These are phyloP conservation scores for Rhododendron williamsianum DNA, from an alignment of 148 eudicot genomes.

Conservation along the genomic window DNA sequence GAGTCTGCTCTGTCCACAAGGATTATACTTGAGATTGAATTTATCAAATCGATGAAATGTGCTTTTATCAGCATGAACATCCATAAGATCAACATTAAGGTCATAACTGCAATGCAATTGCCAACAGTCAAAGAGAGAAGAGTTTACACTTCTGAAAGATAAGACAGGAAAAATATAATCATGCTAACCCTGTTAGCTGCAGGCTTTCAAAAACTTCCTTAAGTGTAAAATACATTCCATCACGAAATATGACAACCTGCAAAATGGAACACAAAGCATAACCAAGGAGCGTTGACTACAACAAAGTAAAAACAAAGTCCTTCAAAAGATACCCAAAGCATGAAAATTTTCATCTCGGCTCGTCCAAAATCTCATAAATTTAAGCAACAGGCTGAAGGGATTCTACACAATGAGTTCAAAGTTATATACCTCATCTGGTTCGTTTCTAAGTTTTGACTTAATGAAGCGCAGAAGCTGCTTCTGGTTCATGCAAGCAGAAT, in stretches of 20 bases:
- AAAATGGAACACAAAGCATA: slow-evolving; percentile 5
- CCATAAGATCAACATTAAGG: slow-evolving; percentile 76
- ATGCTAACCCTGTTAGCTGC: slow-evolving; percentile 65
- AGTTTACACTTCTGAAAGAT: background rate
- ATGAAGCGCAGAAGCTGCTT: slow-evolving; percentile 81
- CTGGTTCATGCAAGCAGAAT: slow-evolving; percentile 92
- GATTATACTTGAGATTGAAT: slow-evolving; percentile 85
- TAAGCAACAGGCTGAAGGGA: slow-evolving; percentile 6
- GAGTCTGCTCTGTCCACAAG: slow-evolving; percentile 85
- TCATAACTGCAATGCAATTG: slow-evolving; percentile 52
- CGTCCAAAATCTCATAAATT: background rate
- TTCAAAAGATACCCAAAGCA: background rate
- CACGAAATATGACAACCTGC: slow-evolving; percentile 86
- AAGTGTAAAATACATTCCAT: slow-evolving; percentile 70
- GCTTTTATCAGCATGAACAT: slow-evolving; percentile 84
- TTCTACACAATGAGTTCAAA: background rate
- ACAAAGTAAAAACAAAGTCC: background rate
- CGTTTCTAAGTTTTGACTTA: slow-evolving; percentile 65
- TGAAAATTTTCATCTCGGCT: background rate
- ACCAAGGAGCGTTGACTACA: slow-evolving; percentile 6
- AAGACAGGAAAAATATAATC: slow-evolving; percentile 3
- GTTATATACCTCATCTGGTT: slow-evolving; percentile 69
- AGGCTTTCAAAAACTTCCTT: slow-evolving; percentile 85
- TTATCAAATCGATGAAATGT: slow-evolving; percentile 85
- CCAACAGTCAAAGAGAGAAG: slow-evolving; percentile 6